Conservation (phyloP, 2,329 filamentous ascomycete genomes). For the Hymenotorrendiella dingleyae region DNA sequence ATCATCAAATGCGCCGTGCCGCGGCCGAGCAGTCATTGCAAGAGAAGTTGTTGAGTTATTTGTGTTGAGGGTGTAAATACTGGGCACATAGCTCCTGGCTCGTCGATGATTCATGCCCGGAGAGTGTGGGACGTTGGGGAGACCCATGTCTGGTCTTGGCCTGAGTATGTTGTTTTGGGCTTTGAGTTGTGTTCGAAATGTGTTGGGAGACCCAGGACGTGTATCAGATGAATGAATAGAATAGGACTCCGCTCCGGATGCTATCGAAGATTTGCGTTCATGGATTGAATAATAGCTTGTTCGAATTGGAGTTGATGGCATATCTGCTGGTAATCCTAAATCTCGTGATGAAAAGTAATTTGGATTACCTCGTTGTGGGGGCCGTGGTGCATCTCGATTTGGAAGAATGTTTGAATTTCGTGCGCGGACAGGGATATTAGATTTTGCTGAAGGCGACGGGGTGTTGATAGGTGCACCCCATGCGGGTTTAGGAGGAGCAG, state of each 20-base stretch:
- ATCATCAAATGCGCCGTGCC: constrained; percentile 24
- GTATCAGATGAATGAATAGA: constrained; percentile 43
- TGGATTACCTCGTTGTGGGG: constrained; percentile 33
- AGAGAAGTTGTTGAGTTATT: constrained; percentile 33
- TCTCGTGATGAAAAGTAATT: constrained; percentile 37
- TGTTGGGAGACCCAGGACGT: constrained; percentile 40
- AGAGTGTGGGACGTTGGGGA: constrained; percentile 15
- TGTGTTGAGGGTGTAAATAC: constrained; percentile 55
- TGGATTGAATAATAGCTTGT: constrained; percentile 46
- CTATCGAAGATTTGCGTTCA: constrained; percentile 47
- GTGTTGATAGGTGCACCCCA: constrained; percentile 22
- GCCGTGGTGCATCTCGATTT: constrained; percentile 31
- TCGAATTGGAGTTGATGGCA: constrained; percentile 37
- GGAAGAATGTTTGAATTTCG: constrained; percentile 31
- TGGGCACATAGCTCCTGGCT: constrained; percentile 33
- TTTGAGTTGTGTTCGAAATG: constrained; percentile 27
- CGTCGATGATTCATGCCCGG: constrained; percentile 28
- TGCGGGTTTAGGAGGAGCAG: constrained; percentile 23
- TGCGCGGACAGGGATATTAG: constrained; percentile 29
- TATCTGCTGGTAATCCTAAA: constrained; percentile 24
- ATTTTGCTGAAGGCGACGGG: constrained; percentile 19
- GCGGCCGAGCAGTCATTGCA: constrained; percentile 29
- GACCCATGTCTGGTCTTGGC: constrained; percentile 33
- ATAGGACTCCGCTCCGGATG: constrained; percentile 51
- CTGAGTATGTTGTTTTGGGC: constrained; percentile 29